These are phyloP conservation scores for Irpex sp. DNA, from an alignment of 1,284 basidiomycete genomes.

Conservation along the genomic window DNA sequence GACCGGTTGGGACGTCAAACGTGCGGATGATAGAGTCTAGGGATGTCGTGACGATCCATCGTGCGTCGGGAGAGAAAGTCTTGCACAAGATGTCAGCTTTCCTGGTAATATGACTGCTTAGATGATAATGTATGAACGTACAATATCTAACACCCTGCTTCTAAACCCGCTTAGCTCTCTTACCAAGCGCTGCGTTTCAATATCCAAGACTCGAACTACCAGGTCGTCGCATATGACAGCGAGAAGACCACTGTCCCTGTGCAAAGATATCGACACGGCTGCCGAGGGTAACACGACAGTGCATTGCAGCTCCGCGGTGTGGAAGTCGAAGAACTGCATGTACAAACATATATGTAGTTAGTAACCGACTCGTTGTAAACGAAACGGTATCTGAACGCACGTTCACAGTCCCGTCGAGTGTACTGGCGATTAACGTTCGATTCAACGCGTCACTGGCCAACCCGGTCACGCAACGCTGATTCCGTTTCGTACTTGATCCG, in stretches of 20 bases:
- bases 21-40: conserved; percentile 92
- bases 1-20: conserved; percentile 92
- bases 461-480: conserved; percentile 71
- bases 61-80: conserved; percentile 90
- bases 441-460: conserved; percentile 87
- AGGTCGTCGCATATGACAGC: conserved; percentile 85
- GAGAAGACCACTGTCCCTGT: conserved; percentile 85
- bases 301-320: conserved; percentile 69
- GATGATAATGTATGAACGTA: conserved; percentile 30
- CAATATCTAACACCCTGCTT: conserved; percentile 79
- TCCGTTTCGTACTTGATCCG: conserved; percentile 33
- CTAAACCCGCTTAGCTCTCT: conserved; percentile 82
- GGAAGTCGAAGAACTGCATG: conserved; percentile 91
- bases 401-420: conserved; percentile 83
- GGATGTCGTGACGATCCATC: conserved; percentile 88
- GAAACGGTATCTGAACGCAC: conserved; percentile 40
- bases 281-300: conserved; percentile 66
- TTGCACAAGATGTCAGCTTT: conserved; percentile 23
- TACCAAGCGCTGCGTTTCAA: conserved; percentile 85
- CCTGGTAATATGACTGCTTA: not conserved
- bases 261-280: conserved; percentile 68
- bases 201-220: conserved; percentile 80
- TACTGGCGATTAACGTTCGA: conserved; percentile 74
- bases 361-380: too few relatives aligned
- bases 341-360: not conserved